Evolutionary conservation across 352 stramenopile species (phyloP).

Genomic region (Vaucheria bursata): DNA sequence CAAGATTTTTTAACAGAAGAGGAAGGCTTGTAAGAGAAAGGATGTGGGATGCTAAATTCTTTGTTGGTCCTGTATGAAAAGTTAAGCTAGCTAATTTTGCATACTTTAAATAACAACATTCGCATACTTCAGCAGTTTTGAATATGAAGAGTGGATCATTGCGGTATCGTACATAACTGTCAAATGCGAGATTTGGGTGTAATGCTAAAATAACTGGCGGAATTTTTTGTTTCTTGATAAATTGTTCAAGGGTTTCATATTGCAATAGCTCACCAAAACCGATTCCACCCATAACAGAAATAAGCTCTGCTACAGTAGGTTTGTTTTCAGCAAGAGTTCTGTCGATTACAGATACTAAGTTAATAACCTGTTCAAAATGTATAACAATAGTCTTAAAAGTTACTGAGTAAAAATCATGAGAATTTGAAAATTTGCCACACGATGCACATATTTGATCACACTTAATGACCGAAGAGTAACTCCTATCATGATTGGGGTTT

Average conservation of each 20-base stretch:
- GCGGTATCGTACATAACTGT: slow-evolving; percentile 74
- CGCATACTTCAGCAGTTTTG: slow-evolving; percentile 77
- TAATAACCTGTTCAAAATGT: slow-evolving; percentile 72
- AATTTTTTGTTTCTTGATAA: too few species aligned
- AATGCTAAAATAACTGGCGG: slow-evolving; percentile 80
- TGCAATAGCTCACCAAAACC: slow-evolving; percentile 82
- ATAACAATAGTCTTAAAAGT: slow-evolving; percentile 84
- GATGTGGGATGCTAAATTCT: slow-evolving; percentile 22
- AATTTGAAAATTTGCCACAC: slow-evolving; percentile 62
- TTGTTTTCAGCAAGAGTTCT: too few species aligned
- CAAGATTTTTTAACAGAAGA: slow-evolving; percentile 13
- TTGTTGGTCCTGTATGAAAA: slow-evolving; percentile 21
- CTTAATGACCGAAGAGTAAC: too few species aligned
- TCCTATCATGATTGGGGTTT: slow-evolving; percentile 33
- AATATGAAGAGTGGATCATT: slow-evolving; percentile 85
- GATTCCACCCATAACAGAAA: slow-evolving; percentile 75
- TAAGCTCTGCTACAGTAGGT: slow-evolving; percentile 55
- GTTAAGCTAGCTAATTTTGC: slow-evolving; percentile 57
- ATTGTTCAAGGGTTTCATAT: too few species aligned
- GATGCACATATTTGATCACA: too few species aligned
- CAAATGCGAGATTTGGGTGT: slow-evolving; percentile 67
- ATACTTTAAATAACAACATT: slow-evolving; percentile 84
- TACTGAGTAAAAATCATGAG: slow-evolving; percentile 65
- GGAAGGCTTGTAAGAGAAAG: slow-evolving; percentile 18
- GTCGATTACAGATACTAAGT: slow-evolving; percentile 51